Evolutionary conservation across 2,329 filamentous ascomycete genomes (phyloP), one percentile per base, ranked within the genome.

Genomic region (Trichoderma simmonsii): DNA sequence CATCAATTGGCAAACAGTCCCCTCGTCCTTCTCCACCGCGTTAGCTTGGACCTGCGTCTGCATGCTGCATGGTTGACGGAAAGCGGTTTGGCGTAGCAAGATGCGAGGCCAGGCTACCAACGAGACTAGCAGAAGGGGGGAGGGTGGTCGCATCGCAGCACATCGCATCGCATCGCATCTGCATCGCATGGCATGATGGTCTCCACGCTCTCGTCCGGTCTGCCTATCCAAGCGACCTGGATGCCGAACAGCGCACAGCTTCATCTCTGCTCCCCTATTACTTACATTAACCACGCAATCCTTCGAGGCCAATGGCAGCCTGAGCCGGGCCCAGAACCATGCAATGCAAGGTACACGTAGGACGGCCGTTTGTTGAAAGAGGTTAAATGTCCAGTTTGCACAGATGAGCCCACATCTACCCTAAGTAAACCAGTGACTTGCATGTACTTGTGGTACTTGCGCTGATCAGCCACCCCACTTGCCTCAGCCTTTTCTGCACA

Each of bases 1-100:
- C 63, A 56, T 28, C 43, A 26, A 56, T 34, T 51, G 28, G 43
- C n/a, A 56, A n/a, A 30, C 30, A 60, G 57, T 26, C 34, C 57
- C 28, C 34, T 60, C 26, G 48, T 57, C 30, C 18, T 64, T 56
- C 70, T 72, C 70, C 70, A 72, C 70, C 43, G 26, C 60, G 43
- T 66, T 69, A 70, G 61, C 60, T 43, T 72, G 73, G 73, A 75
- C 73, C 73, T 75, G 73, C 73, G 65, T 75, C 73, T 66, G 71
- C 63, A 61, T 28, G 61, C 70, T 75, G 73, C 73, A 74, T 36
- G 73, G 61, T 26, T 32, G 48, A 68, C 63, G 73, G 71, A 69
- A 74, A 70, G 60, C 34, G 64, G 73, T 73, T 73, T 70, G 61
- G 73, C 72, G 70, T 66, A 28, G 36, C 36, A 60, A 59, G 51